These are phyloP conservation scores for Mallotus repandus DNA, from an alignment of 441 rosid species.

Conservation along the genomic window DNA sequence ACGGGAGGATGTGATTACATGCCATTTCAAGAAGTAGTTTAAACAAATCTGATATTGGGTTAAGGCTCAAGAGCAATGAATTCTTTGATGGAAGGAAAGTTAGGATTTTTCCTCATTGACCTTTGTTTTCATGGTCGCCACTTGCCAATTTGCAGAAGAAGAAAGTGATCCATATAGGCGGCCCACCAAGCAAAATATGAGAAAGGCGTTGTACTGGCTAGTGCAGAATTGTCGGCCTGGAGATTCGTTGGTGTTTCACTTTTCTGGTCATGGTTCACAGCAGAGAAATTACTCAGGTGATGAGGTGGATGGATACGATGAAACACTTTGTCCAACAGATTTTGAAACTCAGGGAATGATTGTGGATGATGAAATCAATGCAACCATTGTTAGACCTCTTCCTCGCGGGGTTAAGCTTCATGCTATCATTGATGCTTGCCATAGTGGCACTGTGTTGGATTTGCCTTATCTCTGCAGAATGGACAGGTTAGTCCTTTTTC, in stretches of 20 bases:
- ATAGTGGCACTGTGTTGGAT: slow-evolving; percentile 82
- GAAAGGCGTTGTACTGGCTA: no score
- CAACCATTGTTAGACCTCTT: slow-evolving; percentile 63
- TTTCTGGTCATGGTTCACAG: slow-evolving; percentile 85
- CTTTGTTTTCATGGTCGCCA: no score
- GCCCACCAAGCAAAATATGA: no score
- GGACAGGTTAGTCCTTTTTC: slow-evolving; percentile 40
- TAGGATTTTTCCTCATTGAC: no score
- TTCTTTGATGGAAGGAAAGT: no score
- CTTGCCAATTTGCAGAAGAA: no score
- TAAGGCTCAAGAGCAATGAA: no score
- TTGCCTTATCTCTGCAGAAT: slow-evolving; percentile 69
- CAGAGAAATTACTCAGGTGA: slow-evolving; percentile 70
- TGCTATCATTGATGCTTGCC: slow-evolving; percentile 77
- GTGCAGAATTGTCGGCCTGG: no score
- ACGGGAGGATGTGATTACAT: no score
- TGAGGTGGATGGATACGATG: slow-evolving; percentile 83
- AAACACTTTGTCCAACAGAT: slow-evolving; percentile 77
- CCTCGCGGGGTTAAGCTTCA: slow-evolving; percentile 68
- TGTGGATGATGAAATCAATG: slow-evolving; percentile 77
- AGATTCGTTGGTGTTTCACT: slow-evolving; percentile 6
- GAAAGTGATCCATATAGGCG: no score
- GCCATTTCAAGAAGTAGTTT: no score
- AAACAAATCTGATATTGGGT: no score
- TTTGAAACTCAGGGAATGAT: slow-evolving; percentile 88